phyloP scores from a whole-genome alignment of 1,284 basidiomycete species.

The Coriolopsis trogii region DNA sequence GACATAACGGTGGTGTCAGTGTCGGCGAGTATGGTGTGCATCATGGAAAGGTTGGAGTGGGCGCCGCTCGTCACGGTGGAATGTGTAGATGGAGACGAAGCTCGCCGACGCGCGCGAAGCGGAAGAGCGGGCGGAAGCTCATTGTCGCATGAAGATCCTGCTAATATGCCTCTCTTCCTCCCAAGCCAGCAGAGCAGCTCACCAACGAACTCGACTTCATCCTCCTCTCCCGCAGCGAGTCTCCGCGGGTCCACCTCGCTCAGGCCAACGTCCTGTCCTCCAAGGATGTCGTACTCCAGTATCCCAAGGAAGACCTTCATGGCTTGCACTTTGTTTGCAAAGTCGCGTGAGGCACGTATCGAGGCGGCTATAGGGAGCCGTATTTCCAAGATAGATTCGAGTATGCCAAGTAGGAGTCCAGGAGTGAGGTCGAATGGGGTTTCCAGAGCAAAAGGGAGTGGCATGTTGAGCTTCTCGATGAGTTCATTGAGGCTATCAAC shows the following conservation, averaged over 20 bases:
- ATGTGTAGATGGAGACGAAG: conserved; percentile 38
- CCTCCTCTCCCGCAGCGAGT: conserved; percentile 61
- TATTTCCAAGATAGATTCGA: conserved; percentile 57
- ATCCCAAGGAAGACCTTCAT: conserved; percentile 82
- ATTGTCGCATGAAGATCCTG: conserved; percentile 11
- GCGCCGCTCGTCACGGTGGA: conserved; percentile 38
- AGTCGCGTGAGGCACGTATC: conserved; percentile 44
- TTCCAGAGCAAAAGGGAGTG: conserved; percentile 47
- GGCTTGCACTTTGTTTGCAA: conserved; percentile 48
- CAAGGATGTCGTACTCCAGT: conserved; percentile 67
- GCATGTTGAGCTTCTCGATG: conserved; percentile 51
- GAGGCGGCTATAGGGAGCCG: conserved; percentile 48
- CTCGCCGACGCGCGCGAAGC: conserved; percentile 7
- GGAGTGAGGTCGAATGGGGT: conserved; percentile 73
- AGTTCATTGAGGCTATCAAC: conserved; percentile 46
- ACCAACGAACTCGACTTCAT: conserved; percentile 65
- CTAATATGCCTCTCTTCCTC: conserved; percentile 44
- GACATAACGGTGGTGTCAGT: conserved; percentile 41
- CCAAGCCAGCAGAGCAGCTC: conserved; percentile 70
- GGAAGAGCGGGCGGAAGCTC: conserved; percentile 7
- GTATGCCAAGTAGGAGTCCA: conserved; percentile 63
- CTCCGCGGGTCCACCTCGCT: conserved; percentile 62
- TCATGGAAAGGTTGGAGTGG: conserved; percentile 38
- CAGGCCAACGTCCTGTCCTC: conserved; percentile 56
- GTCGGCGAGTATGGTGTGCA: conserved; percentile 28